Conservation (phyloP, 2,329 filamentous ascomycete genomes). For the Volutella citrinella region DNA sequence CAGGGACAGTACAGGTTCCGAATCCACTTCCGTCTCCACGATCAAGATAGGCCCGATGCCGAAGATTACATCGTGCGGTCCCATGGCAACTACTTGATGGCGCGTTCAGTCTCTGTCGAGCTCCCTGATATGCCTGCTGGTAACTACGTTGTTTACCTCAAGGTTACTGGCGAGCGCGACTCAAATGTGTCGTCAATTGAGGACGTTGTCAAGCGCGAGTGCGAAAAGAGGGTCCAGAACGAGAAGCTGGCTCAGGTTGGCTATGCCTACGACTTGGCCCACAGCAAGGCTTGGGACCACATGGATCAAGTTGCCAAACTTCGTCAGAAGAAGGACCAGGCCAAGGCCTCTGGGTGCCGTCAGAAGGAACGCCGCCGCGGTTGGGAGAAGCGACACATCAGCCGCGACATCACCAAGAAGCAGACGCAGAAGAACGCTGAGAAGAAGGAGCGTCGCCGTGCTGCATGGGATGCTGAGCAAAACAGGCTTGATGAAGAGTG, state of each 20-base stretch:
- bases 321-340: slow-evolving; percentile 46
- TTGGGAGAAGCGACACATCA: slow-evolving; percentile 49
- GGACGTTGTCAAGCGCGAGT: slow-evolving; percentile 54
- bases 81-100: slow-evolving; percentile 57
- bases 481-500: slow-evolving; percentile 25
- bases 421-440: slow-evolving; percentile 38
- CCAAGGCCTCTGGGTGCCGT: slow-evolving; percentile 46
- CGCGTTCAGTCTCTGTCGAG: slow-evolving; percentile 57
- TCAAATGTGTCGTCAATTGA: slow-evolving; percentile 45
- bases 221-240: slow-evolving; percentile 44
- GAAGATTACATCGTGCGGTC: slow-evolving; percentile 60
- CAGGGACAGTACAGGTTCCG: slow-evolving; percentile 55
- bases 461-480: slow-evolving; percentile 24
- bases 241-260: slow-evolving; percentile 59
- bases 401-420: slow-evolving; percentile 39
- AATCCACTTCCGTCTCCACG: slow-evolving; percentile 49
- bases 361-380: slow-evolving; percentile 43
- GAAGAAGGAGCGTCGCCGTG: slow-evolving; percentile 31
- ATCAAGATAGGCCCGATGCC: slow-evolving; percentile 43
- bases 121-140: slow-evolving; percentile 53
- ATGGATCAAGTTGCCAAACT: slow-evolving; percentile 49
- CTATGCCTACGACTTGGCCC: slow-evolving; percentile 57
- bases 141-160: slow-evolving; percentile 55
- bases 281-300: slow-evolving; percentile 54
- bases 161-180: slow-evolving; percentile 49